phyloP scores from a whole-genome alignment of 768 basidiomycete genomes.

The Collybiopsis confluens region DNA sequence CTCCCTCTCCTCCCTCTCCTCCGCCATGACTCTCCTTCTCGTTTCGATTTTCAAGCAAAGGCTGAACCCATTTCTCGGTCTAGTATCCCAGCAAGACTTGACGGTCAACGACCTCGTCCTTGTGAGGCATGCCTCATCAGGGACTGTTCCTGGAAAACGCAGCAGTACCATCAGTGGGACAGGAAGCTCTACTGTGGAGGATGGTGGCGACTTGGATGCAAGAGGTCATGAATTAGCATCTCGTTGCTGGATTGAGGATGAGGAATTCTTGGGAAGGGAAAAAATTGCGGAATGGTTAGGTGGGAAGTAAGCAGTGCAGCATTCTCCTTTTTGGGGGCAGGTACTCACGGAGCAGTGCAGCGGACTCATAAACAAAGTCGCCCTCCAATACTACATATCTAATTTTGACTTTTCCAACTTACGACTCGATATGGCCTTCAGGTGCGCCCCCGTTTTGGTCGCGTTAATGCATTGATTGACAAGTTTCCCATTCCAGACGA shows the following conservation, averaged over 20 bases:
- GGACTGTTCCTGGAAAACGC: constrained; percentile 19
- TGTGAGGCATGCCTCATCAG: constrained; percentile 39
- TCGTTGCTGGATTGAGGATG: constrained; percentile 84
- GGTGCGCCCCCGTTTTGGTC: constrained; percentile 53
- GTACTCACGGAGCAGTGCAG: constrained; percentile 35
- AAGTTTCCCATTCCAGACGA: constrained; percentile 40
- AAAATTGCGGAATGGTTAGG: constrained; percentile 98
- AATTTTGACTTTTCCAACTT: constrained; percentile 84
- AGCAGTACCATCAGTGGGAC: background rate
- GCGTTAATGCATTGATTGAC: background rate
- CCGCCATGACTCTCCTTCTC: constrained; percentile 13
- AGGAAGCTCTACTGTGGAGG: constrained; percentile 34
- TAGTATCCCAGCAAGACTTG: constrained; percentile 52
- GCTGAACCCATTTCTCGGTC: constrained; percentile 1
- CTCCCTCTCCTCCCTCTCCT: constrained; percentile 10
- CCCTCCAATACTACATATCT: constrained; percentile 78
- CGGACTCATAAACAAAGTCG: constrained; percentile 67
- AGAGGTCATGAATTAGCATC: constrained; percentile 70
- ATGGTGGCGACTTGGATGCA: constrained; percentile 51
- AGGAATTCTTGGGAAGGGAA: constrained; percentile 75
- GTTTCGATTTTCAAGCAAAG: constrained; percentile 12
- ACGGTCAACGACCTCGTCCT: constrained; percentile 46
- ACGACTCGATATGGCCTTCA: constrained; percentile 84
- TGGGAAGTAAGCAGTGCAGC: constrained; percentile 61
- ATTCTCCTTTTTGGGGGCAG: background rate